Evolutionary conservation across 2,329 filamentous ascomycete species (phyloP), one percentile per base, ranked within the genome.

Genomic region (Xylaria hypoxylon): DNA sequence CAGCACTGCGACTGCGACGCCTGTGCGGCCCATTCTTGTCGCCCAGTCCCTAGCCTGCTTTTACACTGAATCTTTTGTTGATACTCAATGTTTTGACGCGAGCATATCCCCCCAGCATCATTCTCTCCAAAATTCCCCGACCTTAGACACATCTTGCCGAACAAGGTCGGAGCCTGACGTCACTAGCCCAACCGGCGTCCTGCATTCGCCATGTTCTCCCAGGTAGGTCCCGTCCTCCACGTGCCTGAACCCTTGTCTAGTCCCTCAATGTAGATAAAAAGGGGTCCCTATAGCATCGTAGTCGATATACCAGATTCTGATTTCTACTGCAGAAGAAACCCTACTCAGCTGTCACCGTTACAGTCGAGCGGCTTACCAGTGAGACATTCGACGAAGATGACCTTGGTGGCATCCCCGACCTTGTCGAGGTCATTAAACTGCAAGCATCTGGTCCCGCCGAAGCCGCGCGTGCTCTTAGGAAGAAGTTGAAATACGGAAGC

Each of bases 401-500:
- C 78, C 84, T 96, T 42, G 91, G 92, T 74, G 96, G 95, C 26
- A 93, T 99, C 70, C 92, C 95, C 45, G 94, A 98, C 74, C 88
- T 99, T 26, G 92, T 98, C 70, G 96, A 99, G 79, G 93, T 96
- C 63, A 92, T 99, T 77, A 91, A 92, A 71, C 89, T 99, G 65
- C 96, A 99, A 80, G 86, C 87, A 28, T 92, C 92, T 6, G 96
- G 96, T 0, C 93, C 96, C 1, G 87, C 89, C 13, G 96, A 99
- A 83, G 94, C 94, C 65, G 93, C 95, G 60, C 89, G 96, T 76
- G 94, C 96, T 53, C 87, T 99, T 73, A 89, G 96, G 67, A 99
- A 99, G 87, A 98, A 98, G 84, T 88, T 99, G 86, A 99, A 99
- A 83, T 98, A 99, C 80, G 96, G 96, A 73, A 97, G 89, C 75